Conservation (phyloP, 257 asterid species). For the Gynochthodes officinalis region DNA sequence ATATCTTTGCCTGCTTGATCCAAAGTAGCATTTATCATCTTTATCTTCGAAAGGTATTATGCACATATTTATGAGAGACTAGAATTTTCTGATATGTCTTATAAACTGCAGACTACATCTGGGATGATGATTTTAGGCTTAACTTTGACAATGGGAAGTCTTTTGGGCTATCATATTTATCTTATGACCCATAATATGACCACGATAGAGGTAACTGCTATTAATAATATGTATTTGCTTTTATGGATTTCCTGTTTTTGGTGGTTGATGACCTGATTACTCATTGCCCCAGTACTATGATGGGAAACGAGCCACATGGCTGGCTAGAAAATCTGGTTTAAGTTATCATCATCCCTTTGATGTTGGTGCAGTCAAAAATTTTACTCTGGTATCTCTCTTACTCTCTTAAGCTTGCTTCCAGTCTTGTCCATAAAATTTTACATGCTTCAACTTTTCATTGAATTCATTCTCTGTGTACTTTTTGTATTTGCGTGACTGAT, state of each 20-base stretch:
- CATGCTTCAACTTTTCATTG: background rate
- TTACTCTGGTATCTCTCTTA: constrained; percentile 53
- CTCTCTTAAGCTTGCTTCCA: constrained; percentile 6
- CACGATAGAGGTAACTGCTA: constrained; percentile 70
- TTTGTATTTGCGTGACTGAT: too few species aligned
- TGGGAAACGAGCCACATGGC: constrained; percentile 79
- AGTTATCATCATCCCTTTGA: constrained; percentile 76
- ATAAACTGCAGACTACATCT: constrained; percentile 44
- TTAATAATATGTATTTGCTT: background rate
- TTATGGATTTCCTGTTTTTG: background rate
- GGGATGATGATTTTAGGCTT: constrained; percentile 45
- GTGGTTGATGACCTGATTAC: constrained; percentile 12
- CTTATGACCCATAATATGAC: constrained; percentile 77
- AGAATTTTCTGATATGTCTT: constrained; percentile 14
- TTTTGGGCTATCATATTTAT: constrained; percentile 81
- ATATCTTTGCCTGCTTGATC: background rate
- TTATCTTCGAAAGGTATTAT: background rate
- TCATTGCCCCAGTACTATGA: constrained; percentile 54
- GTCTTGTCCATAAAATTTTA: background rate
- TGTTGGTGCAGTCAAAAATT: constrained; percentile 63
- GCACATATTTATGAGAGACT: background rate
- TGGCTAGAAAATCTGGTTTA: constrained; percentile 87
- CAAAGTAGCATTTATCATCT: background rate
- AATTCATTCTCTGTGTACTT: background rate
- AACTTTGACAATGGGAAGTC: constrained; percentile 60